Conservation (phyloP, 1,284 basidiomycete genomes). For the Cutaneotrichosporon sp. region DNA sequence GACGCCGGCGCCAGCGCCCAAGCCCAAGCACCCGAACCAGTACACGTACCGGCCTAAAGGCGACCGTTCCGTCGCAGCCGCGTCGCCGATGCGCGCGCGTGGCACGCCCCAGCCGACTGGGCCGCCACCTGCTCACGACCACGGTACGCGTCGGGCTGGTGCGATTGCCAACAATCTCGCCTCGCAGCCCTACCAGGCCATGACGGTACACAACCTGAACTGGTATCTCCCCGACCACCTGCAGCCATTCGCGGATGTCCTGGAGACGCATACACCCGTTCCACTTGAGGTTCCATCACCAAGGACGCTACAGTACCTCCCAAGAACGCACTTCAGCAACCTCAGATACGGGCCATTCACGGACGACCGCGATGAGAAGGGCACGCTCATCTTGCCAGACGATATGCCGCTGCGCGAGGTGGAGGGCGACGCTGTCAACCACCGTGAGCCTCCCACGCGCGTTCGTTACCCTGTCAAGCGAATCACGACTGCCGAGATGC, state of each 20-base stretch:
- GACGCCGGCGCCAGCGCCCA: conserved; percentile 21
- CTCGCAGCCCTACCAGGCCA: conserved; percentile 31
- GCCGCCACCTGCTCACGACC: conserved; percentile 40
- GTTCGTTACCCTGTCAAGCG: conserved; percentile 93
- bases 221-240: conserved; percentile 96
- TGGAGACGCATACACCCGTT: conserved; percentile 72
- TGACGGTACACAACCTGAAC: conserved; percentile 55
- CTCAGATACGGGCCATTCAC: conserved; percentile 42
- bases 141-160: conserved; percentile 52
- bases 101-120: conserved; percentile 31
- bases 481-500: conserved; percentile 94
- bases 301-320: conserved; percentile 33
- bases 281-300: conserved; percentile 69
- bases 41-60: conserved; percentile 62
- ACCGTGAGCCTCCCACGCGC: conserved; percentile 81
- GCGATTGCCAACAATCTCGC: conserved; percentile 40
- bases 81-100: conserved; percentile 23
- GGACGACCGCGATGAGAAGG: conserved; percentile 39
- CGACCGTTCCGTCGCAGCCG: conserved; percentile 26
- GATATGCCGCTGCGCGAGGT: conserved; percentile 34
- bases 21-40: conserved; percentile 60
- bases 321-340: conserved; percentile 42
- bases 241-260: conserved; percentile 77
- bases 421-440: conserved; percentile 49
- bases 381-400: conserved; percentile 36